Base-by-base conservation (phyloP, 129 eudicot species). In the Pulicaria dysenterica region DNA sequence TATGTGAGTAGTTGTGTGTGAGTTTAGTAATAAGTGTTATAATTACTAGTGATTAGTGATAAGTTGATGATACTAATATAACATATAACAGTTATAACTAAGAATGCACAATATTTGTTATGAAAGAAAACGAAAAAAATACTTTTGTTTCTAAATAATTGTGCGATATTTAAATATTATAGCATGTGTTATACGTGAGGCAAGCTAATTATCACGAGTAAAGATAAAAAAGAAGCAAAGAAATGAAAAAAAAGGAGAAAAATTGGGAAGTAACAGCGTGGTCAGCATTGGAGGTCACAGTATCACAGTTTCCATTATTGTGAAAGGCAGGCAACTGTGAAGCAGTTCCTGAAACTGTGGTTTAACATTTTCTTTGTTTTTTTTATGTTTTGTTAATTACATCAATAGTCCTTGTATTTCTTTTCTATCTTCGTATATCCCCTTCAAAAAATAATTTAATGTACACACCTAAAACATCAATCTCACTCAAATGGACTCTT, bases 241-340 rank as follows among this genome's bases (percentile, higher is more conserved):
- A 49, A 46, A 57, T 16, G 19, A 45, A 42, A 54, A 53, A 7
- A n/a, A 64, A 55, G 57, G 14, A 58, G 36, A 15, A 55, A 76
- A 67, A 16, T 24, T 57, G 79, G 79, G 61, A 50, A 49, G 79
- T 76, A 39, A 76, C 67, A 66, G 58, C 68, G 46, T 76, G 62
- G 60, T 67, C 53, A 76, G 74, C 45, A 45, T 46, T 58, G 61
- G 12, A 68, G 75, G 74, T 76, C 61, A 76, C 73, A 76, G 54
- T 45, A 67, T 67, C 80, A 38, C 68, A 76, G 80, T 76, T 76
- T 47, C 80, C 53, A 67, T 76, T 67, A 76, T 47, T 76, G 80
- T 76, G 80, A 76, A 76, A 76, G 80, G 67, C 57, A 67, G 49
- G 69, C 69, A 41, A 76, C 58, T 55, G 54, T 74, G 72, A 64